Conservation (phyloP, 345 rosid species). For the Psidium guajava region DNA sequence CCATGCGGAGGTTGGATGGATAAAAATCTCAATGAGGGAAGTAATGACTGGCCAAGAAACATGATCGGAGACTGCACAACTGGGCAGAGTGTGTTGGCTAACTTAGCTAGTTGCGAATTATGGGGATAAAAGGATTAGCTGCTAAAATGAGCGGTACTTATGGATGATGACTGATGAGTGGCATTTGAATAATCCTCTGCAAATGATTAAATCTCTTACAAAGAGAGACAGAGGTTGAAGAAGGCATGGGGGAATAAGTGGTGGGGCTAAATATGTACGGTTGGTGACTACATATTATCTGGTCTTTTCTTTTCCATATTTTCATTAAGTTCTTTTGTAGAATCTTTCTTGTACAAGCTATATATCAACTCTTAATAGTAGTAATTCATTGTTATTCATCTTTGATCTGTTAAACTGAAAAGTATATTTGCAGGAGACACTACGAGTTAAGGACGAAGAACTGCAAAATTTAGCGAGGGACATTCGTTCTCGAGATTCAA, state of each 20-base stretch:
- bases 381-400: neutral
- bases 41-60: neutral
- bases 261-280: neutral
- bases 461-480: conserved; percentile 76
- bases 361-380: neutral
- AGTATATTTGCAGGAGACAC: conserved; percentile 58
- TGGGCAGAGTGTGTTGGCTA: neutral
- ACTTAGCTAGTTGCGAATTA: neutral
- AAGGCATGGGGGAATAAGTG: neutral
- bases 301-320: neutral
- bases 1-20: neutral
- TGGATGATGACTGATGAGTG: neutral
- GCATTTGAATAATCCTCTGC: neutral
- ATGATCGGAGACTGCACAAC: neutral
- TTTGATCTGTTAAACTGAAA: neutral
- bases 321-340: neutral
- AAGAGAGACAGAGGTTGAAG: neutral
- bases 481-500: conserved; percentile 82
- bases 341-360: neutral
- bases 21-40: neutral
- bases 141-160: neutral
- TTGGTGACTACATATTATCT: neutral
- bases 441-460: conserved; percentile 91
- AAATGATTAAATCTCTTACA: neutral
- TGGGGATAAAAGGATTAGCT: neutral